phyloP scores from a whole-genome alignment of 2,329 filamentous ascomycete genomes.

The Sarocladium oryzae region DNA sequence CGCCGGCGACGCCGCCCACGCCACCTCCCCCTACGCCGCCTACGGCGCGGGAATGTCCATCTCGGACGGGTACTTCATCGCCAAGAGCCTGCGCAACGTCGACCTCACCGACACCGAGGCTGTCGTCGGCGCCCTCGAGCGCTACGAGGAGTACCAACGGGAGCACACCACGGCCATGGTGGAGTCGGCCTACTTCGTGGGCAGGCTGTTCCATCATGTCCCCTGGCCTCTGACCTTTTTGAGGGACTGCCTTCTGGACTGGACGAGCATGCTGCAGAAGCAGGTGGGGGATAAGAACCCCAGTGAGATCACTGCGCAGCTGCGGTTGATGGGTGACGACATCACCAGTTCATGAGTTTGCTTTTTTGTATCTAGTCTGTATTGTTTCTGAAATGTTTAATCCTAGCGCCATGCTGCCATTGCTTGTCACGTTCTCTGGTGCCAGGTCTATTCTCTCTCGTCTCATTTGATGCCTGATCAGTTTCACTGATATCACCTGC shows the following conservation, averaged over 20 bases:
- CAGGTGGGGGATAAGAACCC: conserved; percentile 5
- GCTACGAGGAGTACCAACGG: background rate
- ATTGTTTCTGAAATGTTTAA: too few species aligned
- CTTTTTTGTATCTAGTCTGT: background rate
- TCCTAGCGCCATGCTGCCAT: too few species aligned
- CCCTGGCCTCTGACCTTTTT: conserved; percentile 11
- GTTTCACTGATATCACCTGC: too few species aligned
- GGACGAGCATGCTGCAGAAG: background rate
- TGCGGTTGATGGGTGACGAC: background rate
- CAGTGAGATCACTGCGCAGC: background rate
- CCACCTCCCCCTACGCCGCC: conserved; percentile 16
- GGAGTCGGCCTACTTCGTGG: conserved; percentile 9
- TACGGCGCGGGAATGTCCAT: conserved; percentile 16
- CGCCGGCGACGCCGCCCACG: conserved; percentile 15
- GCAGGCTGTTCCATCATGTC: conserved; percentile 12
- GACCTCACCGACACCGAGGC: conserved; percentile 8
- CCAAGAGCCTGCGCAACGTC: conserved; percentile 7
- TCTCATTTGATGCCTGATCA: too few species aligned
- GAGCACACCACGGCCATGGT: background rate
- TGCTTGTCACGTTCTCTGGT: too few species aligned
- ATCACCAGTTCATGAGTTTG: background rate
- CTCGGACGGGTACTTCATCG: conserved; percentile 13
- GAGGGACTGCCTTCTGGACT: background rate
- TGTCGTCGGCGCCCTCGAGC: background rate
- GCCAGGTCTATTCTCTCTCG: too few species aligned